Base-by-base conservation (phyloP, 1,284 basidiomycete species). In the Rhodotorula sp. region DNA sequence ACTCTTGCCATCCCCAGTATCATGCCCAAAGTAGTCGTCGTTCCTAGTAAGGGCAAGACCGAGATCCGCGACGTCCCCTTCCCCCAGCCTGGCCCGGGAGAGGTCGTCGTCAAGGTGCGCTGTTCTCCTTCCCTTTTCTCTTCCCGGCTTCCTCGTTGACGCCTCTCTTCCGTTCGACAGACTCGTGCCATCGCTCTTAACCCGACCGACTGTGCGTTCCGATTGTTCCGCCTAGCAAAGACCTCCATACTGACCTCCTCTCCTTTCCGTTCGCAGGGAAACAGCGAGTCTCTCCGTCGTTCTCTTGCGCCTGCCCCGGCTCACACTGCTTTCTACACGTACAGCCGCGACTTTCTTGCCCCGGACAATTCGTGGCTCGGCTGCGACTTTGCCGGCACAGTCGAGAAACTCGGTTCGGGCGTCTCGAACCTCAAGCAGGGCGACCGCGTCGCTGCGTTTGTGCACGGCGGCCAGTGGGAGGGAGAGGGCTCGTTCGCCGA, bases 331-430 rank as follows among this genome's bases (percentile, higher is more conserved):
- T 77, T 79, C 1, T 2, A 13, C 26, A n/a, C 16, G 9, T 18
- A 79, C 76, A 80, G 75, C 59, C 69, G 76, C 44, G 76, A 76
- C 22, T 69, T 62, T 56, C 56, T 78, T 58, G 69, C 75, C 9
- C 66, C 73, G 3, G 75, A 78, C 15, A 78, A 78, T 53, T 80
- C 82, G 13, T 78, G 85, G 11, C 77, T 86, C 16, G 88, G 88
- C 9, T 82, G 79, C 26, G 88, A 89, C 74, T 83, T 83, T 57
- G 83, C 84, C 40, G 88, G 88, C 18, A 80, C 83, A 6, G 83
- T 89, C 30, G 83, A 83, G 30, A 80, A 82, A 59, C 77, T 88
- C 48, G 87, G 87, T 10, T 81, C 81, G 57, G 84, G 81, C 0
- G 86, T 87, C 22, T 80, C 80, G 3, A 78, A 80, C 48, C 82